Conservation (phyloP, 2,329 filamentous ascomycete species). For the Fonsecaea monophora region DNA sequence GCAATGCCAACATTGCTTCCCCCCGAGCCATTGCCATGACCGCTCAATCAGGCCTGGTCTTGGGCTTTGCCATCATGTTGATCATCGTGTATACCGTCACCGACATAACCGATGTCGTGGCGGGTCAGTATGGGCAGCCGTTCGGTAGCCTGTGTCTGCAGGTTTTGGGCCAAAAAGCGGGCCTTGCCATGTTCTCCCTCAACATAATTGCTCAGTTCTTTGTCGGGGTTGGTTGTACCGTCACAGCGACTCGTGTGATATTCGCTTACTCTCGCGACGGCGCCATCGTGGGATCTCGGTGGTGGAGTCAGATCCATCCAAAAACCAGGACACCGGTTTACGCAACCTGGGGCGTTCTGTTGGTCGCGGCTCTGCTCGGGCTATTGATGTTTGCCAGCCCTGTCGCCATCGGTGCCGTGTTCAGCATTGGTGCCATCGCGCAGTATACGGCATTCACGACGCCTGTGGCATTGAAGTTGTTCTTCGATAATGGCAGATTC, state of each 20-base stretch:
- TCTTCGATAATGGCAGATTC: slow-evolving; percentile 42
- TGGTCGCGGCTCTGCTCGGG: slow-evolving; percentile 40
- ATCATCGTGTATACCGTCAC: slow-evolving; percentile 45
- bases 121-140: slow-evolving; percentile 44
- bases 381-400: slow-evolving; percentile 44
- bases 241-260: slow-evolving; percentile 42
- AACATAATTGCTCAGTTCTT: slow-evolving; percentile 45
- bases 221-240: slow-evolving; percentile 44
- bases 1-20: slow-evolving; percentile 44
- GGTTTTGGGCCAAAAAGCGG: slow-evolving; percentile 42
- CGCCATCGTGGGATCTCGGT: slow-evolving; percentile 41
- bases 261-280: slow-evolving; percentile 45
- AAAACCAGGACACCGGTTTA: slow-evolving; percentile 44
- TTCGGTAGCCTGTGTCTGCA: slow-evolving; percentile 44
- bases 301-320: slow-evolving; percentile 42
- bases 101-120: slow-evolving; percentile 43
- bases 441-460: slow-evolving; percentile 43
- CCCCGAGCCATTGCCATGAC: slow-evolving; percentile 46
- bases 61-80: slow-evolving; percentile 43
- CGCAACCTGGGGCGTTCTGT: slow-evolving; percentile 44
- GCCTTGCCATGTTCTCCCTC: slow-evolving; percentile 45
- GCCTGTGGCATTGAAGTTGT: slow-evolving; percentile 42
- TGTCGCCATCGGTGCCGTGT: slow-evolving; percentile 44
- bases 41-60: slow-evolving; percentile 41
- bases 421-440: slow-evolving; percentile 43